Conservation (phyloP, 176 grass and related monocot species). For the Cenchrus americanus region DNA sequence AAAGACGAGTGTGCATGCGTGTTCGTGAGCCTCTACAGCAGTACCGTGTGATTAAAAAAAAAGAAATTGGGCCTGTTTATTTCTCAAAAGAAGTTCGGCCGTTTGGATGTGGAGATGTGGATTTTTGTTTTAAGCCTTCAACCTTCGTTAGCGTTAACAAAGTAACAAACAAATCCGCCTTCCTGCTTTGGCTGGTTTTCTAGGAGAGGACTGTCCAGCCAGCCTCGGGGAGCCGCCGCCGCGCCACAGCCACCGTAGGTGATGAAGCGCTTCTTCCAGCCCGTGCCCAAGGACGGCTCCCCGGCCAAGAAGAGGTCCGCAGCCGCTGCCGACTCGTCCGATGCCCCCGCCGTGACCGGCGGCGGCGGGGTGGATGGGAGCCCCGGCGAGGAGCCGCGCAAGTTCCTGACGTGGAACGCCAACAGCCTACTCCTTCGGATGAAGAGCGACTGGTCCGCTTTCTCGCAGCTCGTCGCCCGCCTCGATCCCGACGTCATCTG, state of each 20-base stretch:
- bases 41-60: too few relatives aligned
- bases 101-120: too few relatives aligned
- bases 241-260: neutral
- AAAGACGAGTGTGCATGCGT: too few relatives aligned
- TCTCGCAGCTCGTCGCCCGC: slow-evolving; percentile 67
- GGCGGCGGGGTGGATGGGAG: slow-evolving; percentile 22
- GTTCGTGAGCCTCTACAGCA: too few relatives aligned
- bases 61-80: too few relatives aligned
- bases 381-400: slow-evolving; percentile 57
- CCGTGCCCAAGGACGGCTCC: slow-evolving; percentile 77
- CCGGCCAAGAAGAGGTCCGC: slow-evolving; percentile 65
- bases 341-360: neutral
- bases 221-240: neutral
- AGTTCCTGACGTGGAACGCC: slow-evolving; percentile 90
- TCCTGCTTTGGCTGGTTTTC: neutral
- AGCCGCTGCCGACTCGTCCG: slow-evolving; percentile 23
- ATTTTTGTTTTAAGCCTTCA: neutral
- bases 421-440: slow-evolving; percentile 93
- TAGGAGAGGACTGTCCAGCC: neutral
- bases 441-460: slow-evolving; percentile 86
- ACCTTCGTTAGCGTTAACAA: neutral
- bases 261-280: slow-evolving; percentile 99
- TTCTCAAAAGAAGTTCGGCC: too few relatives aligned
- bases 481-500: slow-evolving; percentile 89
- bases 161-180: neutral